Base-by-base conservation (phyloP, 306 rosid genomes). In the Glycine tomentella region DNA sequence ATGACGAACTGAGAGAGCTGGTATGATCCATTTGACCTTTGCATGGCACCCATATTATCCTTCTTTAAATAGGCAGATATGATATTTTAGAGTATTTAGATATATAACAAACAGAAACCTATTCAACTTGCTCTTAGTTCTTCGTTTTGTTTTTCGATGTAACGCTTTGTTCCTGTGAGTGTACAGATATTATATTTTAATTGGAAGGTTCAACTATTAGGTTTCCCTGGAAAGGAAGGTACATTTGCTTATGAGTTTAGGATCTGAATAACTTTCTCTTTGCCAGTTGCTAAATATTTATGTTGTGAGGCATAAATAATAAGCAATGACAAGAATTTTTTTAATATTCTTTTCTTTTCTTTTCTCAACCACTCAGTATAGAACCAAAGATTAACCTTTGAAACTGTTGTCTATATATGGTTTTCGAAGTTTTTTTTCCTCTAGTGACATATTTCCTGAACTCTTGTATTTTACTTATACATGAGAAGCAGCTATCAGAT, bases 261-360 rank as follows among this genome's bases (percentile, higher is more conserved):
- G 33, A 80, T 72, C 48, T 52, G 53, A 72, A 72, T 15, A 25
- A 64, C 49, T 2, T 38, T 25, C 74, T 69, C 75, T 8, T 40
- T 51, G 3, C 33, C 33, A 11, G 13, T 55, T 66, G 25, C 52
- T 40, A 66, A 52, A 78, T 25, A 25, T 25, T 25, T 25, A 25
- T 66, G 2, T 46, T 11, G 74, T 1, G 2, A 51, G 25, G 46
- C 1, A 4, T 12, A 36, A 67, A 77, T 25, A 45, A 33, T 50
- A 49, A 76, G 52, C 38, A 34, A 50, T 31, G 48, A 6, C 31
- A 25, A 25, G 31, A 25, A 0, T 25, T 25, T 25, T 25, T 25
- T 25, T 25, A 25, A 25, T 25, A 3, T 15, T 13, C 5, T 52
- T 77, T 52, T 34, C 25, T 63, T n/a, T 51, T 81, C 75, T 80